Percentiles rank a stretch among this genome's conserved stretches.
These are phyloP conservation scores for Kingdonia uniflora DNA, from an alignment of 164 flowering plant genomes.

Conservation along the genomic window DNA sequence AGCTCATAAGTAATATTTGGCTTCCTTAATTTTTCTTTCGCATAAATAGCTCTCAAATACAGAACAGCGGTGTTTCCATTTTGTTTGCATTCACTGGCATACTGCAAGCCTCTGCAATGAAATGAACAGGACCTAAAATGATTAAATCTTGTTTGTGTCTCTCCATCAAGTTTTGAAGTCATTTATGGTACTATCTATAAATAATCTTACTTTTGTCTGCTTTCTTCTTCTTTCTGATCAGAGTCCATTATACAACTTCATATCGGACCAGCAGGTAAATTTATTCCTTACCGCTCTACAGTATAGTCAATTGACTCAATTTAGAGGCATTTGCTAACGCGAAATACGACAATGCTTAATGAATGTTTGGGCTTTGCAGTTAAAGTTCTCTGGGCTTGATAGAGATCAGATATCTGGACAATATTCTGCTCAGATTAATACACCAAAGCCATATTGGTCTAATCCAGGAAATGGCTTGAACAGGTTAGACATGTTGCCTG, in stretches of 20 bases:
- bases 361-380: constrained; percentile 28
- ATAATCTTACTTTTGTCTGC: too few species aligned
- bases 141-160: too few species aligned
- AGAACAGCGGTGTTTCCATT: too few species aligned
- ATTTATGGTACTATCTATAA: background rate
- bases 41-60: too few species aligned
- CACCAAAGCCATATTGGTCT: constrained; percentile 18
- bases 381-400: constrained; percentile 54
- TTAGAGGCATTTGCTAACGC: too few species aligned
- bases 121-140: too few species aligned
- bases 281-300: background rate
- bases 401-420: constrained; percentile 90
- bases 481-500: constrained; percentile 5
- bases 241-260: constrained; percentile 91
- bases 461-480: constrained; percentile 21
- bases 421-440: constrained; percentile 43
- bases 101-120: too few species aligned
- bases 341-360: constrained; percentile 1
- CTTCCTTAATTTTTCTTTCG: too few species aligned
- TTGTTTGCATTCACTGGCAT: too few species aligned
- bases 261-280: constrained; percentile 67
- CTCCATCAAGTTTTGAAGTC: background rate
- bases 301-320: too few species aligned
- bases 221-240: too few species aligned
- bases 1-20: too few species aligned